A percentile compares a stretch with the other conserved stretches of the same genome.
Evolutionary conservation across 1,284 basidiomycete genomes (phyloP).

Genomic region (Sporisorium graminicola): DNA sequence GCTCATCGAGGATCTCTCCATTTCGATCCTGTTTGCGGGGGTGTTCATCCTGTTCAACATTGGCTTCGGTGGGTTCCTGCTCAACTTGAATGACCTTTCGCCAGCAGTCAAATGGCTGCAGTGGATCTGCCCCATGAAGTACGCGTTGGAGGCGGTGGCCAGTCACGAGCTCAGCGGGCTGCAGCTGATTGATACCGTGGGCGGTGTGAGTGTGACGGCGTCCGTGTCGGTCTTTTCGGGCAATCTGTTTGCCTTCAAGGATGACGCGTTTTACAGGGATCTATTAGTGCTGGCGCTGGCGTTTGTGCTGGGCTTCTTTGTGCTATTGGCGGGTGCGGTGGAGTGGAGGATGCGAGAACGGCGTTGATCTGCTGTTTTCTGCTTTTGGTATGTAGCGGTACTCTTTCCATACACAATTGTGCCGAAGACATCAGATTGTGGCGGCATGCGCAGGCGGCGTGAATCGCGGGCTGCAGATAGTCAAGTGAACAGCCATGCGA

Average conservation of each 20-base stretch:
- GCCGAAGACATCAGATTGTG: too few relatives aligned
- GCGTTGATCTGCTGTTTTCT: slow-evolving; percentile 26
- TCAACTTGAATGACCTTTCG: slow-evolving; percentile 54
- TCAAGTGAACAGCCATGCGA: not conserved
- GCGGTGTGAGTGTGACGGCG: slow-evolving; percentile 33
- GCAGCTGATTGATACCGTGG: slow-evolving; percentile 46
- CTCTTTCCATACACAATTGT: too few relatives aligned
- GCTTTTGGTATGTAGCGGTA: too few relatives aligned
- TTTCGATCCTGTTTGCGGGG: slow-evolving; percentile 49
- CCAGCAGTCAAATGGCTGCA: slow-evolving; percentile 55
- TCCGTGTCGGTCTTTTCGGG: slow-evolving; percentile 45
- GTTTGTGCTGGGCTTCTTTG: slow-evolving; percentile 52
- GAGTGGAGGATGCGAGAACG: slow-evolving; percentile 46
- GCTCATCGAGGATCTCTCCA: slow-evolving; percentile 48
- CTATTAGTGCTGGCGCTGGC: slow-evolving; percentile 53
- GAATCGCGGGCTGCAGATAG: not conserved
- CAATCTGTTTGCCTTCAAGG: slow-evolving; percentile 53
- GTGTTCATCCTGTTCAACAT: slow-evolving; percentile 61
- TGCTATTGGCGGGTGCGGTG: slow-evolving; percentile 32
- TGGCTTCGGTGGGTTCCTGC: slow-evolving; percentile 58
- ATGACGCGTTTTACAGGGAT: slow-evolving; percentile 55
- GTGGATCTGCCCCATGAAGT: slow-evolving; percentile 59
- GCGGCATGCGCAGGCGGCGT: too few relatives aligned
- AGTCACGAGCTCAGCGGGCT: slow-evolving; percentile 50
- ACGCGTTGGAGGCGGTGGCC: slow-evolving; percentile 60